These are phyloP conservation scores for Fagopyrum tataricum DNA, from an alignment of 148 eudicot species.

Conservation along the genomic window DNA sequence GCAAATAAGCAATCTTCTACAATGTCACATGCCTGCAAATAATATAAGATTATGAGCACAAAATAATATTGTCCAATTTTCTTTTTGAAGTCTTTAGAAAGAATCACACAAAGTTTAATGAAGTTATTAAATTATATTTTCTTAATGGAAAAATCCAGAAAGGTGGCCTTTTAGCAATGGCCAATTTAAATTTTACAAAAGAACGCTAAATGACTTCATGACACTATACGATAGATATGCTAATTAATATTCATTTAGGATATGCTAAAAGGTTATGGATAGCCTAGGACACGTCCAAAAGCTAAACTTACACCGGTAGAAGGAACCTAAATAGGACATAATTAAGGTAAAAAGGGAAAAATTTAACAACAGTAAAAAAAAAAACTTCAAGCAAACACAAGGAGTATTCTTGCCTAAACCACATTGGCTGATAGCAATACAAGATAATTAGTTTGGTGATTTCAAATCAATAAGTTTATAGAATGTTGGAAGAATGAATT, in stretches of 20 bases:
- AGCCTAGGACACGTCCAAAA: neutral
- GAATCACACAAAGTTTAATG: too few species aligned
- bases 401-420: too few species aligned
- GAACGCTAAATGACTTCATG: neutral
- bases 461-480: too few species aligned
- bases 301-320: neutral
- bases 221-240: neutral
- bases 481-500: too few species aligned
- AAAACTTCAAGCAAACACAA: too few species aligned
- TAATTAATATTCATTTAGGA: neutral
- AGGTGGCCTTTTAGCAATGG: neutral
- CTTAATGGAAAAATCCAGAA: neutral
- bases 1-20: conserved; percentile 83
- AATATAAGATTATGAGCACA: neutral
- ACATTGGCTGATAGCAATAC: too few species aligned
- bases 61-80: neutral
- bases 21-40: conserved; percentile 69
- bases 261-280: neutral
- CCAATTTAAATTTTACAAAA: neutral
- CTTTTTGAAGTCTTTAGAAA: neutral
- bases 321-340: neutral
- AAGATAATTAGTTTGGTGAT: too few species aligned
- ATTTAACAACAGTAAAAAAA: neutral
- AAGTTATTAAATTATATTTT: too few species aligned
- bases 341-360: neutral